Evolutionary conservation across 108 stramenopile species (phyloP).

Genomic region (Cylindrotheca fusiformis): DNA sequence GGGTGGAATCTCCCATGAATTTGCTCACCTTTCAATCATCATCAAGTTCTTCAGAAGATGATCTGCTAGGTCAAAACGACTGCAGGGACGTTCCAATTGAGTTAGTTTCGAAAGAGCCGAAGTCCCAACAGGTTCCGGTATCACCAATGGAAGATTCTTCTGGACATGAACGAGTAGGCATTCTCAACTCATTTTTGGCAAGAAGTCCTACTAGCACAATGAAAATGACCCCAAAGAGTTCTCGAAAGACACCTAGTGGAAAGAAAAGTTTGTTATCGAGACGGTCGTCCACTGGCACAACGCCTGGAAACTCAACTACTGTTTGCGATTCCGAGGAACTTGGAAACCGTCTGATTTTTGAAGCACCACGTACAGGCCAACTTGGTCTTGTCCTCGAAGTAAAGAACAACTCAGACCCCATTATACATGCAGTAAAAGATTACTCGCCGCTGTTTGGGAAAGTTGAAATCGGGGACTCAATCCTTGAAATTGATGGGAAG

Average conservation of each 20-base stretch:
- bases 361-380: conserved; percentile 35
- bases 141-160: background rate
- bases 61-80: too few species aligned
- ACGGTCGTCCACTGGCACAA: background rate
- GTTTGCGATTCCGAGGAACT: background rate
- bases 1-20: too few species aligned
- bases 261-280: background rate
- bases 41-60: background rate
- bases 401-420: conserved; percentile 17
- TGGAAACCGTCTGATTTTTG: conserved; percentile 9
- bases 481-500: conserved; percentile 56
- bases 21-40: too few species aligned
- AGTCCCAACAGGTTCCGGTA: background rate
- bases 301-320: too few species aligned
- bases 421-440: conserved; percentile 42
- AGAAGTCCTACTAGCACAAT: background rate
- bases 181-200: background rate
- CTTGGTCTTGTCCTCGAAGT: conserved; percentile 37
- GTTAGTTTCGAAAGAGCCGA: background rate
- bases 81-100: background rate
- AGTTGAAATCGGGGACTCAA: conserved; percentile 45
- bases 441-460: conserved; percentile 52
- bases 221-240: background rate
- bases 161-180: background rate
- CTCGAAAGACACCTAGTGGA: background rate